Percentiles rank a stretch among this genome's conserved stretches.
Conservation (phyloP, 2,329 filamentous ascomycete genomes). For the Diaporthe ilicicola region DNA sequence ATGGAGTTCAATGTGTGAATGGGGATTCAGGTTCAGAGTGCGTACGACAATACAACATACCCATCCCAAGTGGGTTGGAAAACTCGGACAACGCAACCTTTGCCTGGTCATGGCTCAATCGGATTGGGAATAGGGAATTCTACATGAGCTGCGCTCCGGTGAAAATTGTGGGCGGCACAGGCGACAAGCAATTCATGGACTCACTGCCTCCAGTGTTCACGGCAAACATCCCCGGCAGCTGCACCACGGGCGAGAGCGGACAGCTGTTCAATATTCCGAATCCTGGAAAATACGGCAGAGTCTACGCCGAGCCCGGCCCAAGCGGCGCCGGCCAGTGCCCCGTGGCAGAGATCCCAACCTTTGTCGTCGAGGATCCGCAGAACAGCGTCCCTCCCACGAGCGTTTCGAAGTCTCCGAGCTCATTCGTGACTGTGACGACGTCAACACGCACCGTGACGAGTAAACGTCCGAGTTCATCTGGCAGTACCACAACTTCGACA, state of each 20-base stretch:
- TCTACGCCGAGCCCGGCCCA: not conserved
- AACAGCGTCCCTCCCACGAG: not conserved
- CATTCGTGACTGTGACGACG: not conserved
- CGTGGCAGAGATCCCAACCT: not conserved
- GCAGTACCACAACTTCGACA: not conserved
- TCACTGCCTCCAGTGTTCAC: conserved; percentile 65
- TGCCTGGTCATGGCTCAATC: conserved; percentile 70
- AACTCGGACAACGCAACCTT: conserved; percentile 54
- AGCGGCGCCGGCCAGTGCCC: not conserved
- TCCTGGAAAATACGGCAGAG: conserved; percentile 51
- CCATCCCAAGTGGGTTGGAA: not conserved
- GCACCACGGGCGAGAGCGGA: conserved; percentile 53
- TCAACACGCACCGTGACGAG: not conserved
- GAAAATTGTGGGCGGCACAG: conserved; percentile 49
- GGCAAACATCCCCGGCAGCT: conserved; percentile 59
- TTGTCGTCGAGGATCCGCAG: not conserved
- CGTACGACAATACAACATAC: not conserved
- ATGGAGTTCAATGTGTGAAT: not conserved
- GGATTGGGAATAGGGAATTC: conserved; percentile 69
- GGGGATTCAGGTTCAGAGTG: not conserved
- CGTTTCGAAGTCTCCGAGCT: not conserved
- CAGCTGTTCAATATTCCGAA: conserved; percentile 61
- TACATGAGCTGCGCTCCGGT: conserved; percentile 75
- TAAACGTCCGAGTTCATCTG: not conserved
- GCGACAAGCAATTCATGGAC: conserved; percentile 45